phyloP scores from a whole-genome alignment of 768 basidiomycete species.

The Suillus variegatus region DNA sequence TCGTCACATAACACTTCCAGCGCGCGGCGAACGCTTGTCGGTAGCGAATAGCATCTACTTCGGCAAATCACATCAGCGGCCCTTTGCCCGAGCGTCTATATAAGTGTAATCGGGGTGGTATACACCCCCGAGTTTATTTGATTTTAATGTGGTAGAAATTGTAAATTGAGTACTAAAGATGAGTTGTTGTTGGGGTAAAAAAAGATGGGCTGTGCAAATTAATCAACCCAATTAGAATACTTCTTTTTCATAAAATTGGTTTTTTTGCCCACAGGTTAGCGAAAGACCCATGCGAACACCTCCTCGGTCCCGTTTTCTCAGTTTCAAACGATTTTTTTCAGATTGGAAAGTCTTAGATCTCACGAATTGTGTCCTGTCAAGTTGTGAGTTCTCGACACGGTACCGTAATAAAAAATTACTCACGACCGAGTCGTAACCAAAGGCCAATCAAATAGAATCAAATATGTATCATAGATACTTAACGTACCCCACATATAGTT shows the following conservation, averaged over 20 bases:
- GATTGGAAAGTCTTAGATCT: slow-evolving; percentile 6
- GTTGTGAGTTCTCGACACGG: slow-evolving; percentile 10
- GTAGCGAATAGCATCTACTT: slow-evolving; percentile 34
- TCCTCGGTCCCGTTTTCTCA: slow-evolving; percentile 17
- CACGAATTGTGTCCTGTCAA: neutral
- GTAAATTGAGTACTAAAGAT: neutral
- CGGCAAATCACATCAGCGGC: neutral
- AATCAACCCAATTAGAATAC: slow-evolving; percentile 13
- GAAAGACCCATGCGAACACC: neutral
- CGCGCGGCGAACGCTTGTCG: slow-evolving; percentile 32
- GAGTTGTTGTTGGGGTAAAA: slow-evolving; percentile 1
- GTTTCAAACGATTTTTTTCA: neutral
- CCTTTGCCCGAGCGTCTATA: slow-evolving; percentile 5
- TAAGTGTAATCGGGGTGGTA: neutral
- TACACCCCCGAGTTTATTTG: neutral
- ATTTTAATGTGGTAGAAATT: neutral
- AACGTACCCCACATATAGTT: slow-evolving; percentile 19
- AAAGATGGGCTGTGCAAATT: slow-evolving; percentile 15
- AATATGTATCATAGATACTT: slow-evolving; percentile 6
- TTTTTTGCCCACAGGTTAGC: slow-evolving; percentile 3
- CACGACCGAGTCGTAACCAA: too few relatives aligned
- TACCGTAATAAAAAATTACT: neutral
- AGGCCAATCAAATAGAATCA: too few relatives aligned
- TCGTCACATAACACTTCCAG: neutral
- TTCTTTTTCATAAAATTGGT: slow-evolving; percentile 8